Evolutionary conservation across 1,284 basidiomycete species (phyloP), one percentile per base, ranked within the genome.

Genomic region (Moniliella sp.): DNA sequence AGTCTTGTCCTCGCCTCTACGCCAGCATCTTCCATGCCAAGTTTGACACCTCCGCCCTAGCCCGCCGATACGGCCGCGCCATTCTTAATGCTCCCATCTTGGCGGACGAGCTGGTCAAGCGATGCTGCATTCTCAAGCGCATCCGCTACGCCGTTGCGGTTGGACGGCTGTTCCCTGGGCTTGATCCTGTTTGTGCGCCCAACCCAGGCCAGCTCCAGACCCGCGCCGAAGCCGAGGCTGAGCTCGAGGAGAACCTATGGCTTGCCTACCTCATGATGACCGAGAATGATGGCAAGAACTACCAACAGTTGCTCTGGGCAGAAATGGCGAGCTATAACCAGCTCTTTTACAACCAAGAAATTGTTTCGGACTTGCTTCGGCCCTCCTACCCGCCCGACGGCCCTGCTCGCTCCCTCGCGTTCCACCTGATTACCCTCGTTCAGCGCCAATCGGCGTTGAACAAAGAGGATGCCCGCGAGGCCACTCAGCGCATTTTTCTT

Each of bases 401-500:
- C 5, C 42, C 50, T 5, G 53, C 51, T 8, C 52, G 63, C 32
- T 49, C 64, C 5, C 46, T 67, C n/a, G 57, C 61, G 14, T 54
- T 66, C 43, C 66, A 66, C 61, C 54, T 66, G 16, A 45, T 51
- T 5, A 66, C 64, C 60, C 37, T 67, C 13, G 36, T 66, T 7
- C 50, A 48, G 10, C 60, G 57, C 31, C 48, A 58, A 30, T 51
- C 42, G 25, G 37, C 40, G 28, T 35, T 54, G 9, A 44, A 38
- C 4, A 54, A 57, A 14, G 62, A 64, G 18, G 61, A 49, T 0
- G 36, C 48, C 1, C 50, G 56, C 9, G 64, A 66, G 31, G 56
- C 64, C n/a, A 65, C 67, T 33, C 63, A 67, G 39, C 63, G 64
- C 42, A 61, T 67, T 35, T 68, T 67, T 36, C 60, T 67, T 14